Percentiles rank a stretch among this genome's conserved stretches.
These are phyloP conservation scores for Kwoniella mangroviensis DNA, from an alignment of 768 basidiomycete genomes.

Conservation along the genomic window DNA sequence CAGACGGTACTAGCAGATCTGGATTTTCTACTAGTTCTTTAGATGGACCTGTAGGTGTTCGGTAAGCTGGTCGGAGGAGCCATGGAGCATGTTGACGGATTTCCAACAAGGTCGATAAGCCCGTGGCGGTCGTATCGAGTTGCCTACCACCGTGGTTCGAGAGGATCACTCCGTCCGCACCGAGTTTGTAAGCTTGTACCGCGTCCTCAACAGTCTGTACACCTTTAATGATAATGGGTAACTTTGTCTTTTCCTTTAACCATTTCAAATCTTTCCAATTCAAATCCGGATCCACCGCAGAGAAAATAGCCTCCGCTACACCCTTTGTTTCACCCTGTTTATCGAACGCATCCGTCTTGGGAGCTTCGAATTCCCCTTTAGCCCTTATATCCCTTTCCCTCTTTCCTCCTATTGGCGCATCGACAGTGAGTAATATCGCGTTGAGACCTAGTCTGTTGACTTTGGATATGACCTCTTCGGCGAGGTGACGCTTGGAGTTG, in stretches of 20 bases:
- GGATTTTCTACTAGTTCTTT: constrained; percentile 13
- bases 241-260: constrained; percentile 57
- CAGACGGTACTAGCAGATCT: neutral
- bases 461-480: constrained; percentile 66
- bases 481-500: constrained; percentile 63
- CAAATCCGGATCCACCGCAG: constrained; percentile 57
- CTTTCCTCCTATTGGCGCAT: constrained; percentile 81
- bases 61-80: constrained; percentile 39
- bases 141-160: constrained; percentile 67
- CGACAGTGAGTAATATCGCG: constrained; percentile 88
- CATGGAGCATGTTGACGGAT: constrained; percentile 50
- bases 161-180: constrained; percentile 79
- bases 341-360: constrained; percentile 44
- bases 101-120: constrained; percentile 46
- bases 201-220: constrained; percentile 67
- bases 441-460: constrained; percentile 77
- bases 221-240: constrained; percentile 62
- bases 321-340: constrained; percentile 46
- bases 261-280: constrained; percentile 60
- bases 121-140: constrained; percentile 47
- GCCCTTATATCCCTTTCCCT: constrained; percentile 59
- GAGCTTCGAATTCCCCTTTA: constrained; percentile 51
- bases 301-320: constrained; percentile 56
- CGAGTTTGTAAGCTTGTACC: constrained; percentile 78
- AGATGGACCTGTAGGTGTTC: constrained; percentile 38